Evolutionary conservation across 257 asterid species (phyloP).

Genomic region (Petunia secreta): DNA sequence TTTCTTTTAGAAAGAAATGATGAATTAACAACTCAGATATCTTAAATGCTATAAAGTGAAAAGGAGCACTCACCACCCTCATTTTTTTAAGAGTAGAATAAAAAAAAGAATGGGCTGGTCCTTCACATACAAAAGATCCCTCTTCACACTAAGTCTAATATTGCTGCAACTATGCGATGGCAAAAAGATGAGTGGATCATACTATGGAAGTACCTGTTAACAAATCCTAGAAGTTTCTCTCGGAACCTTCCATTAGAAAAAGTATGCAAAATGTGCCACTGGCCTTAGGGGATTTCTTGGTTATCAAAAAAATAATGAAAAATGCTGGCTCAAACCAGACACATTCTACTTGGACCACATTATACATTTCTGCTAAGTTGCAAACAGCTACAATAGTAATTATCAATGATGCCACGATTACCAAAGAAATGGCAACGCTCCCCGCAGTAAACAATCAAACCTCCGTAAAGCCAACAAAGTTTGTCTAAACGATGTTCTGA

Average conservation of each 20-base stretch:
- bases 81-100: background rate
- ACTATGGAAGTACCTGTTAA: background rate
- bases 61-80: background rate
- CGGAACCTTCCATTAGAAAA: background rate
- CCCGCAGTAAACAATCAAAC: background rate
- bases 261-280: background rate
- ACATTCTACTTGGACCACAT: slow-evolving; percentile 20
- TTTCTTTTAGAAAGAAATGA: background rate
- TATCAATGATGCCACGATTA: background rate
- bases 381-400: background rate
- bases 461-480: slow-evolving; percentile 4
- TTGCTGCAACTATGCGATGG: background rate
- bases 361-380: background rate
- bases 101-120: background rate
- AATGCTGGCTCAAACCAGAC: background rate
- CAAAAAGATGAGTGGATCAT: background rate
- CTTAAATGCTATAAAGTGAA: too few species aligned
- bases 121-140: background rate
- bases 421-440: background rate
- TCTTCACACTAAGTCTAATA: background rate
- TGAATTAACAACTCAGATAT: background rate
- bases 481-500: background rate
- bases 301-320: background rate
- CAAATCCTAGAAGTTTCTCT: background rate
- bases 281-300: too few species aligned